Conservation (phyloP, 176 grass and related monocot species). For the Oryza officinalis region DNA sequence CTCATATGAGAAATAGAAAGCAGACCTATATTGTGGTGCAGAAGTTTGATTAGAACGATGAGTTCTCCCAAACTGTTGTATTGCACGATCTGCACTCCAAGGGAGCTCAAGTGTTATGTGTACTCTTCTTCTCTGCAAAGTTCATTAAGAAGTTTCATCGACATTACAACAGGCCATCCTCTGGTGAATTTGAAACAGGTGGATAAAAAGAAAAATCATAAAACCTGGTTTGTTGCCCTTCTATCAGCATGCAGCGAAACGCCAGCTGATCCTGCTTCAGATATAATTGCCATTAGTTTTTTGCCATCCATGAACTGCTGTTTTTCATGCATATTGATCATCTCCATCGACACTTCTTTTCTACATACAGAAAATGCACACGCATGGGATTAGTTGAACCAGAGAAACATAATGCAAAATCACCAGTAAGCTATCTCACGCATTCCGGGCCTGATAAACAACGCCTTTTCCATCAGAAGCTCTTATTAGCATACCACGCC, state of each 20-base stretch:
- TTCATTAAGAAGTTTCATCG: neutral
- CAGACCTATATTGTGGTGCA: constrained; percentile 93
- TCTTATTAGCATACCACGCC: constrained; percentile 92
- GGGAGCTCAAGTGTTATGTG: constrained; percentile 99
- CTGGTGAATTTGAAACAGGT: neutral
- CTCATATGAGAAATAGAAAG: constrained; percentile 29
- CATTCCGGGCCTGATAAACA: constrained; percentile 85
- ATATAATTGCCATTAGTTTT: constrained; percentile 95
- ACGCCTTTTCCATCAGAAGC: constrained; percentile 83
- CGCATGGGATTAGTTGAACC: constrained; percentile 23
- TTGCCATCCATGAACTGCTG: constrained; percentile 91
- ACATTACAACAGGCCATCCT: constrained; percentile 20
- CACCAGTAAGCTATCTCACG: constrained; percentile 68
- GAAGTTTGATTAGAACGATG: constrained; percentile 99
- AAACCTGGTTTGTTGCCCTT: constrained; percentile 90
- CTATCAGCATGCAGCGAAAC: constrained; percentile 97
- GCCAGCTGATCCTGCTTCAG: constrained; percentile 97
- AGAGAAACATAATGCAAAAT: constrained; percentile 34
- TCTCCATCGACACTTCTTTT: constrained; percentile 99
- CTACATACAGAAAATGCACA: constrained; percentile 48
- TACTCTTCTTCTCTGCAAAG: constrained; percentile 83
- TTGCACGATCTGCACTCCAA: constrained; percentile 98
- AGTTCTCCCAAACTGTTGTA: constrained; percentile 96
- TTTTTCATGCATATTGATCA: constrained; percentile 99
- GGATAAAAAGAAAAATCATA: constrained; percentile 19